Evolutionary conservation across 371 early-diverging fungal genomes (phyloP).

Genomic region (Quaeritorhiza haematococci): DNA sequence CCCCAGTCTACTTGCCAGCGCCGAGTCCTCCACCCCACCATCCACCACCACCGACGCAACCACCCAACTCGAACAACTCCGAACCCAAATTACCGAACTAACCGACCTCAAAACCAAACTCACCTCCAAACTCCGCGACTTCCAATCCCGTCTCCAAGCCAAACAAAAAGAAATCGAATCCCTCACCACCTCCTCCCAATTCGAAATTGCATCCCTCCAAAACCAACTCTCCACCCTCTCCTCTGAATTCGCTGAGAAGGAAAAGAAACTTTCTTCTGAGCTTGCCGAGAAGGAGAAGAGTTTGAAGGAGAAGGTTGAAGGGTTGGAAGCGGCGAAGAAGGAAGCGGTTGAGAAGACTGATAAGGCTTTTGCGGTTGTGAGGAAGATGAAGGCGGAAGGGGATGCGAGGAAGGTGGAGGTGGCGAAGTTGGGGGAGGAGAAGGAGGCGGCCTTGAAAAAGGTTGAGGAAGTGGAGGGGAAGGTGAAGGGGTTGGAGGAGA

Average conservation of each 20-base stretch:
- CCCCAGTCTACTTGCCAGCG: no score
- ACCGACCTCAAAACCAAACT: not conserved
- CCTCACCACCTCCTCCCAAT: no score
- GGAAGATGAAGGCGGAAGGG: not conserved
- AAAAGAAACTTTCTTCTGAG: not conserved
- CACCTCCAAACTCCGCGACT: not conserved
- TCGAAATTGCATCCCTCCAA: no score
- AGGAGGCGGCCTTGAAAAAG: not conserved
- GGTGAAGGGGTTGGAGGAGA: not conserved
- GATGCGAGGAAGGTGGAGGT: not conserved
- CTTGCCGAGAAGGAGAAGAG: not conserved
- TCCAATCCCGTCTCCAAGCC: no score
- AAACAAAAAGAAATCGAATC: no score
- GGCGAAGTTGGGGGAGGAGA: not conserved
- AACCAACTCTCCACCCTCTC: not conserved
- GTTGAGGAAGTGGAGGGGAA: not conserved
- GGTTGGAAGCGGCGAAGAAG: not conserved
- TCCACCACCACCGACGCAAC: no score
- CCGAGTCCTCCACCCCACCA: no score
- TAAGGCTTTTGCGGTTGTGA: conserved; percentile 8
- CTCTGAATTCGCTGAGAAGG: not conserved
- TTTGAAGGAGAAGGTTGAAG: conserved; percentile 9
- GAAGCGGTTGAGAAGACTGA: not conserved
- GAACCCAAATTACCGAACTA: not conserved
- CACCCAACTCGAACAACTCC: not conserved